Base-by-base conservation (phyloP, 805 yeast species). In the Tetrapisispora iriomotensis region DNA sequence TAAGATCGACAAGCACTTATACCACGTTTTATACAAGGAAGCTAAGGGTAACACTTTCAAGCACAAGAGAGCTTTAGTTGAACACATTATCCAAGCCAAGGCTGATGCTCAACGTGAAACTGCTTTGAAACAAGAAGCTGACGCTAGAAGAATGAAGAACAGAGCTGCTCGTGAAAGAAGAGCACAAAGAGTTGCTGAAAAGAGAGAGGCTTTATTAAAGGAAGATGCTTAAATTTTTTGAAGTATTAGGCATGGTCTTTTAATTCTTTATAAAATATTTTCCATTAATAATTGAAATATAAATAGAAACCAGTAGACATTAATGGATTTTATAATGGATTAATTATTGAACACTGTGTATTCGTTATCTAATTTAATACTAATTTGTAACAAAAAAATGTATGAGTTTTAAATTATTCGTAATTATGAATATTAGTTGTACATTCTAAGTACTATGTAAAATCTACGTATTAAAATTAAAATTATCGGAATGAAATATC, bases 41-140 rank as follows among this genome's bases (percentile, higher is more conserved):
- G 95, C 97, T 61, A 92, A 92, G 83, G 98, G 98, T 92, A 92
- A 92, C 84, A 74, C 96, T 67, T 92, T 92, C 88, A 92, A 92
- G 84, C 97, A 92, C 86, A 92, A 92, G 92, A 90, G 98, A 79
- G 94, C 96, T 68, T 84, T 92, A 65, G 92, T 92, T 66, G 98
- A 92, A 79, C 98, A 92, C 80, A 86, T 92, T 72, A 92, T 92
- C 72, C 92, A 88, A 77, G 97, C 98, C 61, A 92, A 92, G 92
- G 98, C 98, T 68, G 96, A 92, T 77, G 92, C 96, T 76, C 83
- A 84, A 67, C 94, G 98, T 78, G 96, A 88, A 74, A 85, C 85
- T 82, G 92, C 95, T 60, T 81, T 92, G 74, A 78, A 84, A 82
- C 96, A 85, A 67, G 98, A 92, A 81, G 88, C 97, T 57, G 97